phyloP scores from a whole-genome alignment of 768 basidiomycete species.

The Hygrophoropsis aurantiaca region DNA sequence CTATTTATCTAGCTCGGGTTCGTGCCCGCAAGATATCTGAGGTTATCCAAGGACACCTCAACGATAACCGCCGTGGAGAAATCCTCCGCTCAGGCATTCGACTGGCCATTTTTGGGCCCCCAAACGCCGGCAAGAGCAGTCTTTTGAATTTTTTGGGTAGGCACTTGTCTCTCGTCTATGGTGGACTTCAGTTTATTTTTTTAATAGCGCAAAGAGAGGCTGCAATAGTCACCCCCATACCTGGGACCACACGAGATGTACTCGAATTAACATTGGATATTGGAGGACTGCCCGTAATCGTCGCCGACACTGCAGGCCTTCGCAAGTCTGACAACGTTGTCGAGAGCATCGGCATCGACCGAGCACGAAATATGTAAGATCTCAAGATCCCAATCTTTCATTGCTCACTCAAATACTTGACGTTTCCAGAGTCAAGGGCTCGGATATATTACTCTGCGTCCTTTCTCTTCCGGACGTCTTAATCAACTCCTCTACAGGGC shows the following conservation, averaged over 20 bases:
- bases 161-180: conserved; percentile 5
- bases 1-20: conserved; percentile 43
- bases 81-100: conserved; percentile 80
- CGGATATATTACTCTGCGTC: conserved; percentile 80
- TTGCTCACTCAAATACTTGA: conserved; percentile 1
- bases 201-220: conserved; percentile 77
- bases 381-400: neutral
- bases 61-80: conserved; percentile 78
- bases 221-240: conserved; percentile 84
- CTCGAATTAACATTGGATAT: conserved; percentile 85
- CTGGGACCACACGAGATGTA: conserved; percentile 89
- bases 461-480: conserved; percentile 61
- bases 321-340: conserved; percentile 62
- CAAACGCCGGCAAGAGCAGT: conserved; percentile 94
- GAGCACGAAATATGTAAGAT: conserved; percentile 67
- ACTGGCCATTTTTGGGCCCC: conserved; percentile 87
- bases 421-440: conserved; percentile 51
- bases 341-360: conserved; percentile 79
- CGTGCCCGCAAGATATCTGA: conserved; percentile 49
- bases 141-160: conserved; percentile 81
- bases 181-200: neutral
- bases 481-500: conserved; percentile 1
- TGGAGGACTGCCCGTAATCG: conserved; percentile 78
- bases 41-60: conserved; percentile 55
- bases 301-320: conserved; percentile 87